Evolutionary conservation across 371 early-diverging fungal species (phyloP).

Genomic region (Blyttiomyces sp.): DNA sequence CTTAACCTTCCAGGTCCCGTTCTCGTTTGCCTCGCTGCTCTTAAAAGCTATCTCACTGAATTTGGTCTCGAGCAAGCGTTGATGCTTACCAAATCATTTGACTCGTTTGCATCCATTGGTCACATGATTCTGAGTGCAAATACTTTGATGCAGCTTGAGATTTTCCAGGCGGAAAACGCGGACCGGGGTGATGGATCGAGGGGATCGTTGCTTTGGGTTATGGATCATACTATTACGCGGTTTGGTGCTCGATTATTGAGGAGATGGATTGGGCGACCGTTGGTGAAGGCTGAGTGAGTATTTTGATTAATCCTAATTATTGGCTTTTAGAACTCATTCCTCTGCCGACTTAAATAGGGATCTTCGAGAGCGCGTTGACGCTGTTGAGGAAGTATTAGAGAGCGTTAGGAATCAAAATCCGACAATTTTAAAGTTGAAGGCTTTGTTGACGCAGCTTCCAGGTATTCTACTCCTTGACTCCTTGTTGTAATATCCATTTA

Average conservation of each 20-base stretch:
- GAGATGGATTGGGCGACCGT: constrained; percentile 78
- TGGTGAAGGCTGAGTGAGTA: constrained; percentile 40
- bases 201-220: constrained; percentile 60
- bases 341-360: constrained; percentile 21
- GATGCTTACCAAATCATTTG: constrained; percentile 56
- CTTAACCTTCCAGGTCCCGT: constrained; percentile 25
- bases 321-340: neutral
- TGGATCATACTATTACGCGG: constrained; percentile 67
- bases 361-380: constrained; percentile 66
- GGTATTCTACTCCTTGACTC: constrained; percentile 10
- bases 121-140: constrained; percentile 77
- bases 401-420: constrained; percentile 11
- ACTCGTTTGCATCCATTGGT: constrained; percentile 61
- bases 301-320: neutral
- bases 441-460: constrained; percentile 29
- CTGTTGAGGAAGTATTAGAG: constrained; percentile 63
- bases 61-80: constrained; percentile 61
- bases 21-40: constrained; percentile 50
- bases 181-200: constrained; percentile 44
- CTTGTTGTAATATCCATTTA: neutral
- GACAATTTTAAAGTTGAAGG: constrained; percentile 16
- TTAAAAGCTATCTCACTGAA: constrained; percentile 59
- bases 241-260: constrained; percentile 76
- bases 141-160: constrained; percentile 71
- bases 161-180: constrained; percentile 43